A percentile compares a stretch with the other conserved stretches of the same genome.
Evolutionary conservation across 1,284 basidiomycete species (phyloP).

Genomic region (Cystobasidium pallidum): DNA sequence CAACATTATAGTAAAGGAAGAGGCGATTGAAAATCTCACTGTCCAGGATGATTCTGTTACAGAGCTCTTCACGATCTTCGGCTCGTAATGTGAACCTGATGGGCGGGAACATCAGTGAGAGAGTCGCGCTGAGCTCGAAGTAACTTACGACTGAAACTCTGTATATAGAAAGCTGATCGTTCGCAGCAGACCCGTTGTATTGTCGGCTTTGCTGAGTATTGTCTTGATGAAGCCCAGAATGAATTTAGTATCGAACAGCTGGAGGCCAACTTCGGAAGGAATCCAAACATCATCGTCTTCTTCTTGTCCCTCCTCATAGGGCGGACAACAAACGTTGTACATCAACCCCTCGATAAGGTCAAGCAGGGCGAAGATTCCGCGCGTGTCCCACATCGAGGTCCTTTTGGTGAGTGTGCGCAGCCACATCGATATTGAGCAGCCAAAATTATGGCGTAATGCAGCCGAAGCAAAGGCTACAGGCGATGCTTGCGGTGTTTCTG

Average conservation of each 20-base stretch:
- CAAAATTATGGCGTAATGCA: constrained; percentile 56
- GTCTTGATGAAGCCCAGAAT: constrained; percentile 59
- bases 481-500: constrained; percentile 1
- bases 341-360: constrained; percentile 53
- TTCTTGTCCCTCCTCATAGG: constrained; percentile 56
- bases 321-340: constrained; percentile 52
- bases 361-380: constrained; percentile 59
- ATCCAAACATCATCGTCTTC: constrained; percentile 50
- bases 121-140: neutral
- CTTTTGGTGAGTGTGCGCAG: constrained; percentile 58
- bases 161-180: constrained; percentile 61
- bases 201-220: constrained; percentile 60
- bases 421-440: constrained; percentile 60
- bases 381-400: constrained; percentile 61
- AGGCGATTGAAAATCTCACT: constrained; percentile 59
- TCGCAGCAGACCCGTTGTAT: constrained; percentile 61
- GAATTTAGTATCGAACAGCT: constrained; percentile 59
- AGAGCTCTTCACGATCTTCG: constrained; percentile 59
- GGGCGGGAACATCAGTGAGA: neutral
- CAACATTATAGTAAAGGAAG: constrained; percentile 61
- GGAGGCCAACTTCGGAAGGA: constrained; percentile 41
- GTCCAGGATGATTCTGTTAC: constrained; percentile 59
- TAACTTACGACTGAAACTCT: constrained; percentile 59
- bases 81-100: constrained; percentile 57
- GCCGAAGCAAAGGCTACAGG: constrained; percentile 40